Conservation (phyloP, 2,329 filamentous ascomycete species). For the Paramyrothecium roridum region DNA sequence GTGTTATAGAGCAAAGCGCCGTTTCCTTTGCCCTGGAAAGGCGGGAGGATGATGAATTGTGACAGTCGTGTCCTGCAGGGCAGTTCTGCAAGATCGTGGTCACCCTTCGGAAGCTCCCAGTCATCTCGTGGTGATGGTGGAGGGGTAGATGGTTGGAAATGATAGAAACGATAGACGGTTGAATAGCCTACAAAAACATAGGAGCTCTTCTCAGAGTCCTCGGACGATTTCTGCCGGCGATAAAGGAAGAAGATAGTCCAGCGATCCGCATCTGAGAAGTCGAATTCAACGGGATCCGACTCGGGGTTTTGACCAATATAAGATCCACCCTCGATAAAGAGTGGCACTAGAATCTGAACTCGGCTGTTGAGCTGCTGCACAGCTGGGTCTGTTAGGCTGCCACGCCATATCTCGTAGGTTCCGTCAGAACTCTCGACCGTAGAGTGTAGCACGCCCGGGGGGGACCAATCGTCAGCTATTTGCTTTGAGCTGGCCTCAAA, state of each 20-base stretch:
- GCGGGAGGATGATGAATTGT: slow-evolving; percentile 87
- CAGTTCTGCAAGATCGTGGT: slow-evolving; percentile 55
- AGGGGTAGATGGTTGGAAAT: slow-evolving; percentile 48
- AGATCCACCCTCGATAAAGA: slow-evolving; percentile 93
- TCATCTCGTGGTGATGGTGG: slow-evolving; percentile 34
- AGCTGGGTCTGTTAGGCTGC: slow-evolving; percentile 65
- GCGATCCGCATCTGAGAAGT: slow-evolving; percentile 71
- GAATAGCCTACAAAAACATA: slow-evolving; percentile 88
- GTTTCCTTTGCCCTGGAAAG: slow-evolving; percentile 78
- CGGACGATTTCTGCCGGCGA: slow-evolving; percentile 51
- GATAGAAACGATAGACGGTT: slow-evolving; percentile 85
- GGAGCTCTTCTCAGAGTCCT: slow-evolving; percentile 43
- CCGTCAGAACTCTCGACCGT: slow-evolving; percentile 59
- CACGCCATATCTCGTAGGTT: slow-evolving; percentile 81
- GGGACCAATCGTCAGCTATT: slow-evolving; percentile 51
- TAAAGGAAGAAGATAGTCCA: slow-evolving; percentile 94
- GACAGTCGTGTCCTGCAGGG: slow-evolving; percentile 82
- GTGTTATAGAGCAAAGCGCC: slow-evolving; percentile 77
- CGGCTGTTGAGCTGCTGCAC: slow-evolving; percentile 73
- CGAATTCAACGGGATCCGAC: slow-evolving; percentile 56
- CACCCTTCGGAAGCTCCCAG: slow-evolving; percentile 41
- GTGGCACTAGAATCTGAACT: slow-evolving; percentile 76
- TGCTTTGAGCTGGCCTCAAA: slow-evolving; percentile 58
- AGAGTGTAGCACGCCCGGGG: slow-evolving; percentile 71
- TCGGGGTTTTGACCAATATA: slow-evolving; percentile 54